phyloP scores from a whole-genome alignment of 208 protist genomes.

The Trichomonas tenax region DNA sequence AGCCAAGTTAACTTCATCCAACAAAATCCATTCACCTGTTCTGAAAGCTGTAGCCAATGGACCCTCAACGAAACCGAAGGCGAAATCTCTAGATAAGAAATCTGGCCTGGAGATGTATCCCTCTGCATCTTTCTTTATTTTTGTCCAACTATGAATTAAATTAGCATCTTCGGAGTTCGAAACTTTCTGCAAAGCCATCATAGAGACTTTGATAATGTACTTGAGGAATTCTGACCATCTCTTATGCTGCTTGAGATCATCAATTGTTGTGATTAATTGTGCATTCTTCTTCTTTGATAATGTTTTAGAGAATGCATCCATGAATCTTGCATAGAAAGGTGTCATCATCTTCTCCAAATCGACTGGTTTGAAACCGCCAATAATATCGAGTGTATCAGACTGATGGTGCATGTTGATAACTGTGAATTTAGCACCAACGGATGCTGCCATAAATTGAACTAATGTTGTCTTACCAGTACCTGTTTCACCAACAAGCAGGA shows the following conservation, averaged over 20 bases:
- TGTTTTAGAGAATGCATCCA: slow-evolving; percentile 67
- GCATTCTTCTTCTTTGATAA: slow-evolving; percentile 54
- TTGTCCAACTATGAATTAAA: not conserved
- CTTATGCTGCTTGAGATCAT: not conserved
- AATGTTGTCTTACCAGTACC: slow-evolving; percentile 73
- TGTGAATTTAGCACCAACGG: slow-evolving; percentile 56
- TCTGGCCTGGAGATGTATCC: not conserved
- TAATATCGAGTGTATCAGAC: slow-evolving; percentile 88
- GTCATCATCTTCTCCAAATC: slow-evolving; percentile 54
- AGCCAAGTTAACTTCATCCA: slow-evolving; percentile 99
- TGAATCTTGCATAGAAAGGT: slow-evolving; percentile 54
- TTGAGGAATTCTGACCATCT: slow-evolving; percentile 19
- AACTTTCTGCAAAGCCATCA: not conserved
- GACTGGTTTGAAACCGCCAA: slow-evolving; percentile 96
- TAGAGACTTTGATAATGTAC: not conserved
- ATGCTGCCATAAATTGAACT: slow-evolving; percentile 58
- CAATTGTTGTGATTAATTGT: slow-evolving; percentile 25
- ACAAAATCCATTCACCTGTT: slow-evolving; percentile 92
- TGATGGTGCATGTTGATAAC: slow-evolving; percentile 97
- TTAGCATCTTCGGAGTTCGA: not conserved
- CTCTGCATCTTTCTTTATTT: not conserved
- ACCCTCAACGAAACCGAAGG: slow-evolving; percentile 92
- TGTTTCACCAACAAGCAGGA: slow-evolving; percentile 77
- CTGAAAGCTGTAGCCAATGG: slow-evolving; percentile 74
- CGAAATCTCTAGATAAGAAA: slow-evolving; percentile 50